phyloP scores from a whole-genome alignment of 139 green algal genomes.

The Micractinium sp. region DNA sequence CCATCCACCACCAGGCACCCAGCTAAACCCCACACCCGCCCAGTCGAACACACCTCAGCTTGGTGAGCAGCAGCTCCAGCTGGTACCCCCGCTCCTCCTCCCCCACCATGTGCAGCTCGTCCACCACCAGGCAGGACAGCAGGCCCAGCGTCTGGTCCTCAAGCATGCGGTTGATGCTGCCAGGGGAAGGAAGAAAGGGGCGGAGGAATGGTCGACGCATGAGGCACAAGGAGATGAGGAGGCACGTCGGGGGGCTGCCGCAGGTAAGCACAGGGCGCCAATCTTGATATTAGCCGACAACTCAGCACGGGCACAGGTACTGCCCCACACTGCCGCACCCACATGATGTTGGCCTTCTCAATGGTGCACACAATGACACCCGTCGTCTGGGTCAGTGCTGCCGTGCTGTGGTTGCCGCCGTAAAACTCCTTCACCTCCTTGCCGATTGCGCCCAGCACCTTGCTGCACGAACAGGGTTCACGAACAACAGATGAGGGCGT shows the following conservation, averaged over 20 bases:
- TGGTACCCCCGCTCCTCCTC: conserved; percentile 88
- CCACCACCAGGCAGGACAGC: conserved; percentile 73
- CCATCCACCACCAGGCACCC: neutral
- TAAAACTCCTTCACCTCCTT: conserved; percentile 45
- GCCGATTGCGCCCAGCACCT: conserved; percentile 54
- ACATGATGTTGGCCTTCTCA: conserved; percentile 84
- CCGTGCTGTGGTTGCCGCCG: conserved; percentile 15
- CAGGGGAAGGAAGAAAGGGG: neutral
- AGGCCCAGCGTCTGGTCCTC: conserved; percentile 47
- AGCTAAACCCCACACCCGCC: neutral
- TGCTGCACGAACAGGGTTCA: neutral
- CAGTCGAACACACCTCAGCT: conserved; percentile 79
- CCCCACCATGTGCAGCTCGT: conserved; percentile 83
- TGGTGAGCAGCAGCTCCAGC: conserved; percentile 98
- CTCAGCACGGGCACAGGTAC: too few species aligned
- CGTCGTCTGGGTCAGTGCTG: conserved; percentile 11
- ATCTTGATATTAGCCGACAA: too few species aligned
- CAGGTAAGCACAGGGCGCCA: too few species aligned
- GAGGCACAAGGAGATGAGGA: too few species aligned
- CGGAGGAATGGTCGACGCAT: neutral
- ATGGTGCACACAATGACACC: conserved; percentile 86
- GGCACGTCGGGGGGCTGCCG: too few species aligned
- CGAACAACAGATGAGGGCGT: neutral
- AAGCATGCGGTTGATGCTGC: conserved; percentile 67
- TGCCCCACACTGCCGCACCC: conserved; percentile 37